Evolutionary conservation across 345 rosid genomes (phyloP).

Genomic region (Citrus unshiu): DNA sequence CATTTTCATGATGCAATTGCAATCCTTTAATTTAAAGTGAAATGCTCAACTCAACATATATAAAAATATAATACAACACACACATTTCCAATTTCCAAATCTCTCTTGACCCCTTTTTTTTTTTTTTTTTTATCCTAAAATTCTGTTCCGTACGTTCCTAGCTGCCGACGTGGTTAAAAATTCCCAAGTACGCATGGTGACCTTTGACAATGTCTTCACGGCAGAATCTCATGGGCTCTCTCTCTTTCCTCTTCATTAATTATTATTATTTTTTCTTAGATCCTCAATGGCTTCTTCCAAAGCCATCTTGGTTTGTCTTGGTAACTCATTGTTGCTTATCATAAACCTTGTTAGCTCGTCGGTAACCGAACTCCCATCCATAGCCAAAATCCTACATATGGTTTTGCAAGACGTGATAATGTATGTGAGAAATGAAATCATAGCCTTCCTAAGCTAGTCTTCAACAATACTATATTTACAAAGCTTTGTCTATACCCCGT

Average conservation of each 20-base stretch:
- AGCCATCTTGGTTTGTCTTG: not conserved
- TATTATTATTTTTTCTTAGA: not conserved
- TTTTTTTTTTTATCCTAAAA: no score
- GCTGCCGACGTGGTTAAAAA: not conserved
- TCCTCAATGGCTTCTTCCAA: slow-evolving; percentile 13
- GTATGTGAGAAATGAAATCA: no score
- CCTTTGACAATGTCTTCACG: no score
- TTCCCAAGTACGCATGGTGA: no score
- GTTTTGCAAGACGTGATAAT: not conserved
- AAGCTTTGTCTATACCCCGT: no score
- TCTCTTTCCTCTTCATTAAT: not conserved
- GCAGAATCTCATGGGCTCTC: no score
- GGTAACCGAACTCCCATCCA: not conserved
- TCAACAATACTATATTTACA: no score
- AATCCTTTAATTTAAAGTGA: not conserved
- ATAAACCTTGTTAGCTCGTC: not conserved
- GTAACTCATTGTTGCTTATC: not conserved
- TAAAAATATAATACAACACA: no score
- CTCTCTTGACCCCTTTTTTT: not conserved
- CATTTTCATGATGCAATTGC: no score
- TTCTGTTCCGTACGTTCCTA: not conserved
- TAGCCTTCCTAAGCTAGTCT: no score
- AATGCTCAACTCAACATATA: no score
- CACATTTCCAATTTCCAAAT: no score
- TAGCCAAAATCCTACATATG: not conserved